These are phyloP conservation scores for Nematocida minor DNA, from an alignment of 371 early-diverging fungal species.

Conservation along the genomic window DNA sequence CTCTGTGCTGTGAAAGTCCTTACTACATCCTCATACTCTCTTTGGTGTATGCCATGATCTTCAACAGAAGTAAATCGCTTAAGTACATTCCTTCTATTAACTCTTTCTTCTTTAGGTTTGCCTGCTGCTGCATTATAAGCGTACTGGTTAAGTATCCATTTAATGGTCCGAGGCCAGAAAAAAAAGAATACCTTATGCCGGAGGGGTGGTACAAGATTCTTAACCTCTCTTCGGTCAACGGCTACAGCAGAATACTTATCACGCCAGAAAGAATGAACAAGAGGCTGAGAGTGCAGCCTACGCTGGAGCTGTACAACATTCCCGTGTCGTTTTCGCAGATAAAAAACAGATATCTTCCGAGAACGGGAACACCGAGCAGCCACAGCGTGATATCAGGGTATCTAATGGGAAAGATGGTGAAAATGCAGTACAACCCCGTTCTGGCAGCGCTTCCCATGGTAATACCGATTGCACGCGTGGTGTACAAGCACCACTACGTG, in stretches of 20 bases:
- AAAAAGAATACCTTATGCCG: neutral
- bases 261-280: neutral
- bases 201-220: neutral
- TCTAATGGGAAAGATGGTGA: neutral
- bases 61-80: neutral
- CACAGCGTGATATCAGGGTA: conserved; percentile 41
- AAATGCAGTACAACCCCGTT: neutral
- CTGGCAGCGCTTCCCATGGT: neutral
- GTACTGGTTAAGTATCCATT: conserved; percentile 39
- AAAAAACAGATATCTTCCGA: neutral
- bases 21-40: neutral
- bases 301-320: conserved; percentile 3
- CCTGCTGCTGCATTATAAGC: conserved; percentile 22
- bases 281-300: conserved; percentile 8
- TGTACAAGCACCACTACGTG: conserved; percentile 17
- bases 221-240: neutral
- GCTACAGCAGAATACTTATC: neutral
- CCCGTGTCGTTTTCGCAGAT: conserved; percentile 5
- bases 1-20: conserved; percentile 11
- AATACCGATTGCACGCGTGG: neutral
- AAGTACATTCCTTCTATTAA: conserved; percentile 1
- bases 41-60: conserved; percentile 18
- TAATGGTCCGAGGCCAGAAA: neutral
- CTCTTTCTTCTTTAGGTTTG: neutral
- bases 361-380: conserved; percentile 44